Evolutionary conservation across 257 asterid species (phyloP).

Genomic region (Plantago elongata): DNA sequence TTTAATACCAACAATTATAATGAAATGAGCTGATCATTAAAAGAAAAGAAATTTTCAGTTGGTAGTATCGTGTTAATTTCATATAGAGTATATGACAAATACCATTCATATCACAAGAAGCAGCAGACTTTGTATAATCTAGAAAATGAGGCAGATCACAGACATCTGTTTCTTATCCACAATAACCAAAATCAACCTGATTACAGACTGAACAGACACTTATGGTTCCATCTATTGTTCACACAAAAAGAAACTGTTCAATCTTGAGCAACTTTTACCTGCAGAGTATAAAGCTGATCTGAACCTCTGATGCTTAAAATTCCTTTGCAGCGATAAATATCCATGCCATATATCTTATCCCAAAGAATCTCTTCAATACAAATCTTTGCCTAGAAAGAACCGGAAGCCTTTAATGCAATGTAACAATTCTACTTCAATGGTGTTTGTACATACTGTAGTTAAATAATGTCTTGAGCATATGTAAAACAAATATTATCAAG

Average conservation of each 20-base stretch:
- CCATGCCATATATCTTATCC: constrained; percentile 89
- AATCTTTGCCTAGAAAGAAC: constrained; percentile 42
- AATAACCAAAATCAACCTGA: background rate
- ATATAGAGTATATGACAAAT: no score
- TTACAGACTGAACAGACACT: background rate
- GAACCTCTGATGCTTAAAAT: constrained; percentile 56
- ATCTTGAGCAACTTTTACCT: constrained; percentile 38
- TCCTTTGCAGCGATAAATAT: constrained; percentile 94
- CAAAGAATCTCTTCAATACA: constrained; percentile 96
- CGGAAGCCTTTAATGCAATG: background rate
- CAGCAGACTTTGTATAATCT: background rate
- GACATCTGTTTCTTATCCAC: background rate
- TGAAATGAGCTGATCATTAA: background rate
- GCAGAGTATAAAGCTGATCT: constrained; percentile 73
- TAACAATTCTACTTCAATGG: no score
- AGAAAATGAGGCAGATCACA: background rate
- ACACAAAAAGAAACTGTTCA: constrained; percentile 2
- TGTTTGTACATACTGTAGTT: no score
- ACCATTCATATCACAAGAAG: background rate
- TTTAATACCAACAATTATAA: background rate
- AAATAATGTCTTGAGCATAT: background rate
- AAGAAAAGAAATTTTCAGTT: background rate
- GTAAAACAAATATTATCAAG: no score
- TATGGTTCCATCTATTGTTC: background rate
- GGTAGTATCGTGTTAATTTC: background rate